Evolutionary conservation across 148 eudicot species (phyloP).

Genomic region (Hydrangea macrophylla): DNA sequence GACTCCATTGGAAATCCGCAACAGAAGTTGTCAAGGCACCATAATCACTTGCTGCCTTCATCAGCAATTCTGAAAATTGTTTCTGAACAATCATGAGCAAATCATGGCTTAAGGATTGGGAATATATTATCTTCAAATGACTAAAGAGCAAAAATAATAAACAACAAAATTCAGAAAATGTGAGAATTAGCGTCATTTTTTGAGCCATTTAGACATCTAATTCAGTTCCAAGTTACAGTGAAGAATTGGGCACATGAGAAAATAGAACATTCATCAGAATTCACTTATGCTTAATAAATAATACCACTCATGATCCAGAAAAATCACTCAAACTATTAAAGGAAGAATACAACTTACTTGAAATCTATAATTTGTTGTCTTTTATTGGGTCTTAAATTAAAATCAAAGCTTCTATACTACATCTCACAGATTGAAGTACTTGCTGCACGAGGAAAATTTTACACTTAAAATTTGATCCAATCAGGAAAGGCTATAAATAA

Average conservation of each 20-base stretch:
- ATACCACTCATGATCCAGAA: no score
- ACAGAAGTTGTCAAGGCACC: slow-evolving; percentile 93
- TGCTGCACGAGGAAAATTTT: background rate
- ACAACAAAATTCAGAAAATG: background rate
- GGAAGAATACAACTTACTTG: background rate
- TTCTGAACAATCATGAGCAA: slow-evolving; percentile 48
- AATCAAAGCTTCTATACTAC: background rate
- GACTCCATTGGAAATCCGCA: slow-evolving; percentile 95
- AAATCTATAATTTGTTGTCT: background rate
- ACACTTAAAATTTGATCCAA: background rate
- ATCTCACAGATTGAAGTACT: background rate
- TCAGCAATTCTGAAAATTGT: slow-evolving; percentile 89
- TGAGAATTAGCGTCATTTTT: background rate
- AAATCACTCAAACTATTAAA: background rate
- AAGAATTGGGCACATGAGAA: background rate
- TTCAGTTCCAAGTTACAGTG: background rate
- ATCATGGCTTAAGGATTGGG: slow-evolving; percentile 1
- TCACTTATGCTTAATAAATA: no score
- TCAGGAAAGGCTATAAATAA: background rate
- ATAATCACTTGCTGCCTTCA: slow-evolving; percentile 99
- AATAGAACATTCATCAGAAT: no score
- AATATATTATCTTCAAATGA: background rate
- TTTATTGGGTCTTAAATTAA: background rate
- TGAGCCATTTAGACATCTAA: background rate
- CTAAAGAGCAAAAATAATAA: no score